Conservation (phyloP, 371 early-diverging fungal genomes). For the Mortierella sp. region DNA sequence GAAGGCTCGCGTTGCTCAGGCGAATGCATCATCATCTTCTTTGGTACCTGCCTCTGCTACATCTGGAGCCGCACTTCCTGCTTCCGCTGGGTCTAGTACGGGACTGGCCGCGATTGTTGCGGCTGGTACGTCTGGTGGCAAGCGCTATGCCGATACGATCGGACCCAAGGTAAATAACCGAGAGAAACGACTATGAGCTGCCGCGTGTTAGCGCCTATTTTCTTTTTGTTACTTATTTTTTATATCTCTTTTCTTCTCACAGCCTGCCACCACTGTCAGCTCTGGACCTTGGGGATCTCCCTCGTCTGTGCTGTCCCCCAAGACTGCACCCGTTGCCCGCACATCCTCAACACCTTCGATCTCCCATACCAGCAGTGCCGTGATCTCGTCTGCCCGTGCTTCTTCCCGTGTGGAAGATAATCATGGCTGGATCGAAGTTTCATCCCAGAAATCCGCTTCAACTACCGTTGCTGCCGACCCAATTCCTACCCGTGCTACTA, state of each 20-base stretch:
- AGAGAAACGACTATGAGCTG: no score
- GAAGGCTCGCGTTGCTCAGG: slow-evolving; percentile 37
- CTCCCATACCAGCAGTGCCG: slow-evolving; percentile 32
- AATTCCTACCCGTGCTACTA: neutral
- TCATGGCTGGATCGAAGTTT: slow-evolving; percentile 54
- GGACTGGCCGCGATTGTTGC: slow-evolving; percentile 63
- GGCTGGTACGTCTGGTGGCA: slow-evolving; percentile 24
- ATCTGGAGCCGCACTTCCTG: no score
- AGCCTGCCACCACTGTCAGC: slow-evolving; percentile 13
- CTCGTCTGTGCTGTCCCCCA: slow-evolving; percentile 11
- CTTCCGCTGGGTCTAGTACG: slow-evolving; percentile 35
- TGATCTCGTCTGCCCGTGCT: slow-evolving; percentile 16
- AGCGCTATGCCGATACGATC: slow-evolving; percentile 44
- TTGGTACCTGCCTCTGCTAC: no score
- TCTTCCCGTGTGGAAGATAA: slow-evolving; percentile 22
- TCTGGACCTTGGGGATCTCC: slow-evolving; percentile 38
- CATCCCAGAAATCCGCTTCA: slow-evolving; percentile 21
- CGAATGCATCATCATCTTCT: neutral
- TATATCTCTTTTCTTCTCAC: neutral
- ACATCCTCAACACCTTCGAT: slow-evolving; percentile 24
- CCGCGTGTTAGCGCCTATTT: neutral
- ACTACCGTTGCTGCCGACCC: neutral
- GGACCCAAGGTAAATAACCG: slow-evolving; percentile 53
- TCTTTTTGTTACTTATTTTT: neutral
- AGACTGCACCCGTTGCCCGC: neutral